Evolutionary conservation across 1,139 yeast genomes (phyloP).

Genomic region (Taphrina sp.): DNA sequence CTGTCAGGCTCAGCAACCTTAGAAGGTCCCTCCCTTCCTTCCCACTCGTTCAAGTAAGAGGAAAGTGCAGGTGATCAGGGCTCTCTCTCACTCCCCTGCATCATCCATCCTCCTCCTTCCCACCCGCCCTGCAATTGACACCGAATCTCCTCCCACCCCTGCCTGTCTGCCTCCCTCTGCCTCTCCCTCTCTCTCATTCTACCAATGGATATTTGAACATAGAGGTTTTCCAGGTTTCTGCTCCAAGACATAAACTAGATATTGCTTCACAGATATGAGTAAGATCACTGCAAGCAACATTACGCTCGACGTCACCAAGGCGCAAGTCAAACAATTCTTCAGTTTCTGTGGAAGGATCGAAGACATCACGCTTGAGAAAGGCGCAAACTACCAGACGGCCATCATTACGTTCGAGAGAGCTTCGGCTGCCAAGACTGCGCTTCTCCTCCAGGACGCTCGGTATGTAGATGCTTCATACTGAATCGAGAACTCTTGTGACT

Average conservation of each 20-base stretch:
- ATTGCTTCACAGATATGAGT: constrained; percentile 31
- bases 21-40: too few species aligned
- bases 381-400: constrained; percentile 47
- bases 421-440: constrained; percentile 71
- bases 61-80: too few species aligned
- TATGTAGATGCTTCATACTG: too few species aligned
- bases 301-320: constrained; percentile 55
- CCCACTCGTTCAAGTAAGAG: too few species aligned
- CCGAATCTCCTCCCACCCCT: too few species aligned
- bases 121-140: too few species aligned
- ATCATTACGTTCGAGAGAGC: constrained; percentile 57
- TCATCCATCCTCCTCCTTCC: not conserved
- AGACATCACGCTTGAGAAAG: constrained; percentile 45
- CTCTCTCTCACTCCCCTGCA: not conserved
- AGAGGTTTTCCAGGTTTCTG: too few species aligned
- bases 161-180: too few species aligned
- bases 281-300: constrained; percentile 59
- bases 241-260: too few species aligned
- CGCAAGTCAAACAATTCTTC: constrained; percentile 66
- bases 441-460: constrained; percentile 72
- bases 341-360: constrained; percentile 73
- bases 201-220: too few species aligned
- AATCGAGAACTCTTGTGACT: too few species aligned
- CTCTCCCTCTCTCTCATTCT: not conserved
- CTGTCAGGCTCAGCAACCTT: too few species aligned